Evolutionary conservation across 768 basidiomycete species (phyloP).

Genomic region (Tulasnella sp.): DNA sequence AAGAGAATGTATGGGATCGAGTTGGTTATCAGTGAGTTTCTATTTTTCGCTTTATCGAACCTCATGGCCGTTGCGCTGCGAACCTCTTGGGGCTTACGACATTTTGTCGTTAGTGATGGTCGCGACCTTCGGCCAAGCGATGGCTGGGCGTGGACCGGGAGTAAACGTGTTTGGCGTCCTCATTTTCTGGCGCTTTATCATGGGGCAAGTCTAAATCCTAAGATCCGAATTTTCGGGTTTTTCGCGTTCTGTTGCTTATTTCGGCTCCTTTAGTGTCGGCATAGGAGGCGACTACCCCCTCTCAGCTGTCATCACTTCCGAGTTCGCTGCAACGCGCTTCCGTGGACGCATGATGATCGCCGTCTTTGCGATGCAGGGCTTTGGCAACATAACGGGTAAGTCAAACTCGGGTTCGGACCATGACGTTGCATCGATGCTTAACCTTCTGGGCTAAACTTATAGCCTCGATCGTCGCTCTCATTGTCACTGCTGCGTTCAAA

Average conservation of each 20-base stretch:
- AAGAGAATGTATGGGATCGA: slow-evolving; percentile 53
- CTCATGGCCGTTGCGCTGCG: not conserved
- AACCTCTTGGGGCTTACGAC: slow-evolving; percentile 30
- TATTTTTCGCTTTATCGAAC: not conserved
- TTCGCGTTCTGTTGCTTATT: not conserved
- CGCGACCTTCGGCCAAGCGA: slow-evolving; percentile 45
- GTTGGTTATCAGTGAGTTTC: slow-evolving; percentile 38
- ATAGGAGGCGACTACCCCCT: slow-evolving; percentile 39
- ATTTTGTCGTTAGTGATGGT: slow-evolving; percentile 44
- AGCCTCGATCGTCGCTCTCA: slow-evolving; percentile 25
- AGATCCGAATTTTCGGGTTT: not conserved
- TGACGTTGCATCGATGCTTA: not conserved
- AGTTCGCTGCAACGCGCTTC: slow-evolving; percentile 39
- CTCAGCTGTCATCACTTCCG: slow-evolving; percentile 38
- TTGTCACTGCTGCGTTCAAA: slow-evolving; percentile 25
- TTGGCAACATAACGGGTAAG: slow-evolving; percentile 32
- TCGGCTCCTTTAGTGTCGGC: slow-evolving; percentile 31
- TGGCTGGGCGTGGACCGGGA: slow-evolving; percentile 41
- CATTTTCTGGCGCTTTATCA: slow-evolving; percentile 38
- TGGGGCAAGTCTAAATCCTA: slow-evolving; percentile 35
- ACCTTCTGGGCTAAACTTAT: not conserved
- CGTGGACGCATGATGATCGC: slow-evolving; percentile 39
- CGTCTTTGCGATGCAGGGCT: slow-evolving; percentile 39
- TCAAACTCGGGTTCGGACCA: not conserved
- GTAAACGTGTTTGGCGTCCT: slow-evolving; percentile 38